phyloP scores from a whole-genome alignment of 306 rosid species.

The Sicyos edulis region DNA sequence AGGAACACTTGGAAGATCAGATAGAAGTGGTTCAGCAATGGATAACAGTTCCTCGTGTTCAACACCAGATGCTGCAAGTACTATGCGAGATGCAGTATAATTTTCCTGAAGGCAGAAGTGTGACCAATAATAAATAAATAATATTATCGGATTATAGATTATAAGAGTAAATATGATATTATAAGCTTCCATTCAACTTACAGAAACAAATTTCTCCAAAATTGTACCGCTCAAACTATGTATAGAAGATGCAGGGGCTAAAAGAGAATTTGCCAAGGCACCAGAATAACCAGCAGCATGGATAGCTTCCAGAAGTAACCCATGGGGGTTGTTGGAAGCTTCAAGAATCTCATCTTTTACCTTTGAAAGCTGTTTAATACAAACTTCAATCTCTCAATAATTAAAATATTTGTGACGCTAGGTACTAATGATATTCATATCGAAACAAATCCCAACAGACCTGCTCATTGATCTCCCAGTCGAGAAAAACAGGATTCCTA shows the following conservation, averaged over 20 bases:
- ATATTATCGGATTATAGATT: not conserved
- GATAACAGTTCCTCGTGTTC: conserved; percentile 77
- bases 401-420: not conserved
- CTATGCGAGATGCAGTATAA: conserved; percentile 73
- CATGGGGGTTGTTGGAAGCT: conserved; percentile 76
- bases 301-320: conserved; percentile 73
- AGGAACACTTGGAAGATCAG: conserved; percentile 63
- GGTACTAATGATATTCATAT: not conserved
- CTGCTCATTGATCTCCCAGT: conserved; percentile 95
- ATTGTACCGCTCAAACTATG: conserved; percentile 46
- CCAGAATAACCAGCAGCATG: conserved; percentile 85
- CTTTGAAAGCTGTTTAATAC: conserved; percentile 51
- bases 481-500: conserved; percentile 77
- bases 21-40: conserved; percentile 77
- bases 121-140: conserved; percentile 6
- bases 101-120: conserved; percentile 58
- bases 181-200: conserved; percentile 40
- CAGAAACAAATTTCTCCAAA: conserved; percentile 81
- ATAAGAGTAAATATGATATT: not conserved
- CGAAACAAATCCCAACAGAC: conserved; percentile 30
- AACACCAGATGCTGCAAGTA: conserved; percentile 91
- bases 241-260: conserved; percentile 64
- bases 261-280: conserved; percentile 79
- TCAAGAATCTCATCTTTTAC: conserved; percentile 70
- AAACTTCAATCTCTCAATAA: not conserved